phyloP scores from a whole-genome alignment of 306 rosid genomes.

The Boehmeria nivea region DNA sequence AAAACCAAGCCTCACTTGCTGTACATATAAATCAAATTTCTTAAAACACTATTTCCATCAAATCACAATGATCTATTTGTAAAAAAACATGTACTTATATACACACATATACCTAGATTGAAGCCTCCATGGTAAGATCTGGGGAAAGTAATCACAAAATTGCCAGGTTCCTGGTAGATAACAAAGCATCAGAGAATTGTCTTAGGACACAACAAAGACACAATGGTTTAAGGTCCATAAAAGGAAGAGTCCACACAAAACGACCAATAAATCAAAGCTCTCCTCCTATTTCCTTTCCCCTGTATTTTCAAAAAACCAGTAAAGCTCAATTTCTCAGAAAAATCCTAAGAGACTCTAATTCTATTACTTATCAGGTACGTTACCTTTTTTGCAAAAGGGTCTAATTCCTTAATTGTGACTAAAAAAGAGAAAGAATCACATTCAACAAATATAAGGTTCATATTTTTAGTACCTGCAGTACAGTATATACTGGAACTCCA shows the following conservation, averaged over 20 bases:
- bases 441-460: slow-evolving; percentile 3
- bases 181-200: slow-evolving; percentile 24
- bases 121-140: slow-evolving; percentile 96
- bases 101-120: slow-evolving; percentile 65
- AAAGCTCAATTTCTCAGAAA: background rate
- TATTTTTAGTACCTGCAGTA: slow-evolving; percentile 59
- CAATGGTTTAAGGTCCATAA: background rate
- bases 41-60: too few species aligned
- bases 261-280: background rate
- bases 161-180: slow-evolving; percentile 83
- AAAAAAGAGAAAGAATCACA: background rate
- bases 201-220: slow-evolving; percentile 4
- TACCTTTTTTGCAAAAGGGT: background rate
- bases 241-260: slow-evolving; percentile 7
- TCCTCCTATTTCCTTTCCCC: background rate
- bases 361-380: too few species aligned
- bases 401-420: background rate
- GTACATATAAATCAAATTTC: slow-evolving; percentile 8
- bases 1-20: slow-evolving; percentile 8
- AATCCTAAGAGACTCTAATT: background rate
- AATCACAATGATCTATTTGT: too few species aligned
- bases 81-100: slow-evolving; percentile 15
- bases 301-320: background rate
- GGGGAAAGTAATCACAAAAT: slow-evolving; percentile 96
- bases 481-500: slow-evolving; percentile 82